phyloP scores from a whole-genome alignment of 202 grass and related monocot species.

The Carex arenaria region DNA sequence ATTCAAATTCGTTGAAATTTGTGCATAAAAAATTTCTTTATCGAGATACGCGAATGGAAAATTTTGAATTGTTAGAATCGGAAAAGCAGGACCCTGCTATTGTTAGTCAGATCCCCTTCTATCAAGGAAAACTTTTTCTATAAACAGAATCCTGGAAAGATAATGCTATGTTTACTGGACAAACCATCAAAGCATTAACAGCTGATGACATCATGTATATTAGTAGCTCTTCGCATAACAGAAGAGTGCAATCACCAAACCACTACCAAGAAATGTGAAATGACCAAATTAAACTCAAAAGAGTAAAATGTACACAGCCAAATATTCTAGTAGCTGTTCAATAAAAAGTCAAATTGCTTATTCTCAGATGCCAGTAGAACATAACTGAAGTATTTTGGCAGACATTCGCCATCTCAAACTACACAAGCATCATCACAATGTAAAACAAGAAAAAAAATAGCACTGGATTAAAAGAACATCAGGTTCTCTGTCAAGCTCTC shows the following conservation, averaged over 20 bases:
- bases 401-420: slow-evolving; percentile 4
- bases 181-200: not conserved
- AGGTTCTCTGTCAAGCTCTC: slow-evolving; percentile 28
- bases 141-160: no score
- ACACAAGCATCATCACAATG: slow-evolving; percentile 3
- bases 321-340: not conserved
- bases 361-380: slow-evolving; percentile 10
- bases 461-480: slow-evolving; percentile 17
- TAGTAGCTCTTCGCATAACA: not conserved
- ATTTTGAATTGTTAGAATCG: no score
- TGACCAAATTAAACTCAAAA: not conserved
- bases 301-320: slow-evolving; percentile 10
- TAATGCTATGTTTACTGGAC: no score
- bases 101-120: not conserved
- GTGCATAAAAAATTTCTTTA: no score
- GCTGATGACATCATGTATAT: not conserved
- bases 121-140: not conserved
- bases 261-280: not conserved
- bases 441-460: slow-evolving; percentile 26
- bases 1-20: no score
- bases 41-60: no score
- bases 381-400: slow-evolving; percentile 6
- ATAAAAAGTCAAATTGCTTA: slow-evolving; percentile 15
- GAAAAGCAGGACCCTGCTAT: no score
- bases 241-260: not conserved